Conservation (phyloP, 306 rosid species). For the Macrotyloma uniflorum region DNA sequence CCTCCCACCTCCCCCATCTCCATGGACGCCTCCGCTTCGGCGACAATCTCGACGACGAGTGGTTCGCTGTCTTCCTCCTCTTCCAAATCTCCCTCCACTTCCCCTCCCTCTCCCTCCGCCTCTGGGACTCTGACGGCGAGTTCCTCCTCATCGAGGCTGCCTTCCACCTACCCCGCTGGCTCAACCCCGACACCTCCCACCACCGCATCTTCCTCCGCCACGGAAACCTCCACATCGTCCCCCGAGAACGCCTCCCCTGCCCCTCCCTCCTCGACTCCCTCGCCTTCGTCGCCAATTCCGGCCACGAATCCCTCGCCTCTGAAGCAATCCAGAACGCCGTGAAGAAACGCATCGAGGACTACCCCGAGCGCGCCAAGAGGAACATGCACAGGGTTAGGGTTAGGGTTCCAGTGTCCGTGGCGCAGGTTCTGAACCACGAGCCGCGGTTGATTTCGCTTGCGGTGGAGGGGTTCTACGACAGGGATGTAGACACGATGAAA, state of each 20-base stretch:
- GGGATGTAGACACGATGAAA: slow-evolving; percentile 86
- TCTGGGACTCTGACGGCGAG: slow-evolving; percentile 98
- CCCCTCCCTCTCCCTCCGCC: slow-evolving; percentile 66
- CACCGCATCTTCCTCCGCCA: slow-evolving; percentile 77
- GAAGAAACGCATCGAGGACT: slow-evolving; percentile 58
- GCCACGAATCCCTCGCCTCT: slow-evolving; percentile 55
- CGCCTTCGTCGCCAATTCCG: slow-evolving; percentile 46
- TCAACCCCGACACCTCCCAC: slow-evolving; percentile 72
- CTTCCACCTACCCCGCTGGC: slow-evolving; percentile 95
- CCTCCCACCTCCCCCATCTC: slow-evolving; percentile 69
- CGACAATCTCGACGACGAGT: slow-evolving; percentile 89
- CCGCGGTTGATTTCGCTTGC: slow-evolving; percentile 75
- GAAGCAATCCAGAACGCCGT: slow-evolving; percentile 65
- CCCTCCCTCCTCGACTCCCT: slow-evolving; percentile 68
- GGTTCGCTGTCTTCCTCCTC: slow-evolving; percentile 92
- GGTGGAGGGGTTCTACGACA: slow-evolving; percentile 88
- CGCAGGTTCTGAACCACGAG: slow-evolving; percentile 68
- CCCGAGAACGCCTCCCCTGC: slow-evolving; percentile 38
- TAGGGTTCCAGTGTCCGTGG: slow-evolving; percentile 78
- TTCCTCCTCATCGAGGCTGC: slow-evolving; percentile 94
- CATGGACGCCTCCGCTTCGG: slow-evolving; percentile 88
- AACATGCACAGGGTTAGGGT: slow-evolving; percentile 71
- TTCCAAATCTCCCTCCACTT: slow-evolving; percentile 61
- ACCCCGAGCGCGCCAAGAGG: slow-evolving; percentile 64
- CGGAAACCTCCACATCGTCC: slow-evolving; percentile 67